A percentile compares a stretch with the other conserved stretches of the same genome.
Conservation (phyloP, 768 basidiomycete genomes). For the Dictyophora rubrovolvata region DNA sequence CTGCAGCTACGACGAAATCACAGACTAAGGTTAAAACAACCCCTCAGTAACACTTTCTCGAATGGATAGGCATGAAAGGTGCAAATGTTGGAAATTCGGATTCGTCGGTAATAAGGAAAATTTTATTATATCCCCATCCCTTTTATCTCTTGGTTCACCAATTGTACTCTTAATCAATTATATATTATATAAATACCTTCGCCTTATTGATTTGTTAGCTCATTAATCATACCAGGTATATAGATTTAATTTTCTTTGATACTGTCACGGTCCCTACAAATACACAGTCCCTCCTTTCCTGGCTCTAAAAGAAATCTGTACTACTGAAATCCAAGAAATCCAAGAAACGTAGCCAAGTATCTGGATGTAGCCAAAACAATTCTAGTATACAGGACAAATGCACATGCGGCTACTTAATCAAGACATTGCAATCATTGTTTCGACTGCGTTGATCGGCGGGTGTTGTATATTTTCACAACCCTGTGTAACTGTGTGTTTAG, state of each 20-base stretch:
- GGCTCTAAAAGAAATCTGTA: no score
- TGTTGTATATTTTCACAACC: conserved; percentile 71
- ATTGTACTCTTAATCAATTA: conserved; percentile 15
- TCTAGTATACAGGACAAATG: no score
- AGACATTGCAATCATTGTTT: not conserved
- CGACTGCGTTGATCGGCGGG: conserved; percentile 36
- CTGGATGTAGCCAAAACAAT: no score
- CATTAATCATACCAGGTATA: not conserved
- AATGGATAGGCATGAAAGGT: no score
- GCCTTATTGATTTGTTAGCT: not conserved
- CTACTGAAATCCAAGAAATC: no score
- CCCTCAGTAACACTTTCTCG: no score
- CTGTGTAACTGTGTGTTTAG: conserved; percentile 16
- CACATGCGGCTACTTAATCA: no score
- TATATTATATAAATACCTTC: not conserved
- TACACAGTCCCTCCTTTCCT: not conserved
- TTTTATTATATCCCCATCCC: not conserved
- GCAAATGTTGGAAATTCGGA: no score
- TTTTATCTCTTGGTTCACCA: not conserved
- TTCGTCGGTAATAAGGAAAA: not conserved
- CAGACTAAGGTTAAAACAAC: not conserved
- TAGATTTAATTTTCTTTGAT: not conserved
- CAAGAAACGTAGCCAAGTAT: no score
- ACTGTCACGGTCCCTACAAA: not conserved
- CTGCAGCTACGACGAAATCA: not conserved